Base-by-base conservation (phyloP, 1,284 basidiomycete genomes). In the Albatrellus sp. region DNA sequence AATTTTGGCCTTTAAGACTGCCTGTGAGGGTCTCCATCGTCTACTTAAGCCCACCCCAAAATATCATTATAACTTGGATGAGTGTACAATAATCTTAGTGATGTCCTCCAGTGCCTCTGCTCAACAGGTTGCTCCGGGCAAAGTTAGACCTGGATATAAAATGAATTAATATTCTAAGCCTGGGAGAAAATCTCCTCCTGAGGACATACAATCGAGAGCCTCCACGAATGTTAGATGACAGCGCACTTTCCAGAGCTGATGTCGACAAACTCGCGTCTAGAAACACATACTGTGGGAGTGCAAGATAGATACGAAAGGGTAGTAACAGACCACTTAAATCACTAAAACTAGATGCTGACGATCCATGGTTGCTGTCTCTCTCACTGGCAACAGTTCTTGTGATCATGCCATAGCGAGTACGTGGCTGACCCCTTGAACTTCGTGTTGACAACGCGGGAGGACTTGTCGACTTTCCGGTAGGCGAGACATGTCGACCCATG, bases 291-390 rank as follows among this genome's bases (percentile, higher is more conserved):
- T 38, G 34, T 49, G 13, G 10, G 19, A 28, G 10, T 45, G 37
- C 17, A 34, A 36, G 32, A 28, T 24, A 8, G 24, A 20, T 12
- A 24, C 16, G 39, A 19, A 31, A 40, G 16, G 17, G 13, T 31
- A 24, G 20, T 17, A 10, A 60, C 73, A 55, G 54, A 85, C 85
- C 85, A 54, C 86, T 89, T 36, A 88, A 55, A 56, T 89, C 85
- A 55, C 84, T 87, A 54, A 87, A 86, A 58, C 86, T 89, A 3
- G 84, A 87, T 0, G 83, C 73, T 40, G 75, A 73, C 10, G 80
- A 83, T 2, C 72, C 77, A 19, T 79, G 71, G 47, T 68, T 77
- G 52, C 82, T 86, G 33, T 70, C 72, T 36, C 72, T 70, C 48
- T 81, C 76, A 49, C 74, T 75, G 5, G 52, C 52, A 30, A 50